phyloP scores from a whole-genome alignment of 2,329 filamentous ascomycete species.

The Proliferodiscus dingleyae region DNA sequence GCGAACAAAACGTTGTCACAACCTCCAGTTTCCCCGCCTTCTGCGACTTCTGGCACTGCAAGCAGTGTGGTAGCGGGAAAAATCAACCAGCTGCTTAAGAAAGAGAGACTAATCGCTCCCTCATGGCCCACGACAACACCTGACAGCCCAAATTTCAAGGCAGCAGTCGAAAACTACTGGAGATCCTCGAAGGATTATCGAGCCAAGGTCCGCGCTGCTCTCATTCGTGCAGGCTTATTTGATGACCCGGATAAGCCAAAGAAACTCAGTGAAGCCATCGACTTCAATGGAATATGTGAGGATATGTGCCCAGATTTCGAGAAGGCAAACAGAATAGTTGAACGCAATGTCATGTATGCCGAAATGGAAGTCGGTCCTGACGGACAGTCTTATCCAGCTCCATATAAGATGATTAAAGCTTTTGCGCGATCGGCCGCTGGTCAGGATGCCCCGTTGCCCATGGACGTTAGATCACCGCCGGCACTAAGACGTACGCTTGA shows the following conservation, averaged over 20 bases:
- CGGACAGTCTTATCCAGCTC: slow-evolving; percentile 42
- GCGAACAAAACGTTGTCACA: not conserved
- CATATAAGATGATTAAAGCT: slow-evolving; percentile 59
- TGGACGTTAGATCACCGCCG: slow-evolving; percentile 59
- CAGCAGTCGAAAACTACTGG: slow-evolving; percentile 46
- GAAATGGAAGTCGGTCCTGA: slow-evolving; percentile 44
- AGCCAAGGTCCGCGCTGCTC: slow-evolving; percentile 48
- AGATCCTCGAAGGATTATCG: slow-evolving; percentile 54
- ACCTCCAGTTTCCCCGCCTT: not conserved
- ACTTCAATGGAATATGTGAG: slow-evolving; percentile 64
- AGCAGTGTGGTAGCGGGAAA: slow-evolving; percentile 37
- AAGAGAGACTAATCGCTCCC: slow-evolving; percentile 37
- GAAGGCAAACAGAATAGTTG: slow-evolving; percentile 56
- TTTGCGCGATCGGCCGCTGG: slow-evolving; percentile 64
- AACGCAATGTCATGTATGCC: slow-evolving; percentile 51
- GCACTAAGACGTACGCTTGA: slow-evolving; percentile 56
- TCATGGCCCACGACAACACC: slow-evolving; percentile 13
- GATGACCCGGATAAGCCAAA: slow-evolving; percentile 62
- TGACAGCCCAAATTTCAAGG: slow-evolving; percentile 13
- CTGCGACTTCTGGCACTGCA: slow-evolving; percentile 3
- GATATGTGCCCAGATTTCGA: slow-evolving; percentile 68
- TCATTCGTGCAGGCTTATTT: slow-evolving; percentile 56
- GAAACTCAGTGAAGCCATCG: slow-evolving; percentile 57
- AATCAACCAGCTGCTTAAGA: slow-evolving; percentile 49
- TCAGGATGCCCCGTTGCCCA: slow-evolving; percentile 61